Evolutionary conservation across 2,329 filamentous ascomycete species (phyloP).

Genomic region (Botrytis medusae): DNA sequence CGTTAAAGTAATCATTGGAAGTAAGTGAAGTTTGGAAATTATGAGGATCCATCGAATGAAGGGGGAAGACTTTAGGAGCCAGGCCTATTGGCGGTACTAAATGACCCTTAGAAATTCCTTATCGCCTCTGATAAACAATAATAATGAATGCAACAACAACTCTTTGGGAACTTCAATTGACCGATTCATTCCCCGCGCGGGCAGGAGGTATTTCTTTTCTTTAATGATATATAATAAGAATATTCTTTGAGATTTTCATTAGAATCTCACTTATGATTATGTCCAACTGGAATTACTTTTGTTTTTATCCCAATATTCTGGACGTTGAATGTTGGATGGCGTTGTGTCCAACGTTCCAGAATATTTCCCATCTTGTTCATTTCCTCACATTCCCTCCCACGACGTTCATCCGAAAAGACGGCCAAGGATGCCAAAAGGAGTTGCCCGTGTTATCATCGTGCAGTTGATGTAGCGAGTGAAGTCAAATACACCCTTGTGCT

Average conservation of each 20-base stretch:
- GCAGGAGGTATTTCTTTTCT: background rate
- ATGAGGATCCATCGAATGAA: constrained; percentile 13
- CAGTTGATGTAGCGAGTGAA: background rate
- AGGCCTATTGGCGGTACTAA: background rate
- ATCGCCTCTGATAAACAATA: constrained; percentile 6
- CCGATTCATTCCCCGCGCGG: constrained; percentile 11
- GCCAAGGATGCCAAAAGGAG: constrained; percentile 10
- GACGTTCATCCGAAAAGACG: background rate
- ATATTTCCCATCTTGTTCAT: background rate
- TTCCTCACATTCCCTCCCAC: background rate
- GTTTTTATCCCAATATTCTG: constrained; percentile 9
- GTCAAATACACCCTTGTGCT: constrained; percentile 11
- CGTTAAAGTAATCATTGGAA: constrained; percentile 3
- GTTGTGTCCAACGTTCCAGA: constrained; percentile 11
- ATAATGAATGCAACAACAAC: background rate
- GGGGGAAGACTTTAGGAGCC: background rate
- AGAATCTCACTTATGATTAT: background rate
- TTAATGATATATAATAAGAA: background rate
- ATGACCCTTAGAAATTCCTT: background rate
- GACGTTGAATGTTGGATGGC: constrained; percentile 1
- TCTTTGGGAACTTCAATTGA: background rate
- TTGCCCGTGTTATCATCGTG: constrained; percentile 10
- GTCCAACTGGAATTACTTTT: background rate
- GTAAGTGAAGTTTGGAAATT: constrained; percentile 6
- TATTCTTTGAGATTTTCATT: background rate